A percentile compares a stretch with the other conserved stretches of the same genome.
Conservation (phyloP, 345 rosid genomes). For the Pseudoturritis turrita region DNA sequence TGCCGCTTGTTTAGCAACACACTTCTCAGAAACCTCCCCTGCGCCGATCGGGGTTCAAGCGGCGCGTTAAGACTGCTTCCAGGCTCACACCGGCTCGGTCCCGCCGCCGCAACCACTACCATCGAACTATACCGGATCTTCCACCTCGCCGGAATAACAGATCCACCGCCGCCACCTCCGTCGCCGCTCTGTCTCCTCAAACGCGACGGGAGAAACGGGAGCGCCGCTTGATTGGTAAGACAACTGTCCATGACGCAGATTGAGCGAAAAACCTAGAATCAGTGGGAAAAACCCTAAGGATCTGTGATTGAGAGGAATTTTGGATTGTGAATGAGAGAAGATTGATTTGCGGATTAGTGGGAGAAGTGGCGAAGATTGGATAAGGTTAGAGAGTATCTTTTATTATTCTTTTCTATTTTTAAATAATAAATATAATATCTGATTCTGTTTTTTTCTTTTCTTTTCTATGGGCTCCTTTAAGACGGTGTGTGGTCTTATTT, state of each 20-base stretch:
- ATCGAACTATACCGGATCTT: not conserved
- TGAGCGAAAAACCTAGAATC: not conserved
- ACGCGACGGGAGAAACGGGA: conserved; percentile 32
- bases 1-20: conserved; percentile 75
- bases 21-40: conserved; percentile 66
- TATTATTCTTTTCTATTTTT: not conserved
- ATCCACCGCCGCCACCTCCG: conserved; percentile 20
- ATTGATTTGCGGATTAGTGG: conserved; percentile 23
- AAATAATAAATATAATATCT: not conserved
- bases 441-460: conserved; percentile 21
- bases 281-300: not conserved
- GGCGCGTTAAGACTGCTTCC: conserved; percentile 83
- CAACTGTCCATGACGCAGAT: conserved; percentile 49
- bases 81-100: conserved; percentile 74
- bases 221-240: conserved; percentile 35
- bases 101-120: conserved; percentile 41
- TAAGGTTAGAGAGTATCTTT: conserved; percentile 29
- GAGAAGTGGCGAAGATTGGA: conserved; percentile 26
- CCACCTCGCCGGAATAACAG: not conserved
- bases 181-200: conserved; percentile 28
- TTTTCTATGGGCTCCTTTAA: conserved; percentile 18
- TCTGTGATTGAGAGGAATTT: not conserved
- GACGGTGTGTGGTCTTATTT: conserved; percentile 5
- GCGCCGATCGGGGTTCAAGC: conserved; percentile 59
- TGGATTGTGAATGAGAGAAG: not conserved